Percentiles rank a stretch among this genome's conserved stretches.
Conservation (phyloP, 441 rosid species). For the Melastoma candidum region DNA sequence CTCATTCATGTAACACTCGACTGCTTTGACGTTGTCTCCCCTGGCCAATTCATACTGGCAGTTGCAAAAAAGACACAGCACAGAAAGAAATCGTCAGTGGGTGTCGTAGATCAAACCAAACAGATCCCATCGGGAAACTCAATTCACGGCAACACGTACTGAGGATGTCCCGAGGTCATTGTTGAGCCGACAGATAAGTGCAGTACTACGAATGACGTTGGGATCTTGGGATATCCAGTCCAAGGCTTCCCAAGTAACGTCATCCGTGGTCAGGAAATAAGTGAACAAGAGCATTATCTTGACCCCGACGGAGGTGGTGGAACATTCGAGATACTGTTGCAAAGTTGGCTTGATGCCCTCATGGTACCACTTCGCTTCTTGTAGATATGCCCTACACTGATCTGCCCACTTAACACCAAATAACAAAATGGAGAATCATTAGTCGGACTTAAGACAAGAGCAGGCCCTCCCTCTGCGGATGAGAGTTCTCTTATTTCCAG, state of each 20-base stretch:
- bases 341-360: constrained; percentile 12
- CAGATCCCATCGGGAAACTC: constrained; percentile 5
- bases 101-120: not conserved
- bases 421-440: not conserved
- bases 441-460: not conserved
- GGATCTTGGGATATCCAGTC: constrained; percentile 17
- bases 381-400: constrained; percentile 17
- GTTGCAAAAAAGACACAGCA: not conserved
- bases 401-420: constrained; percentile 16
- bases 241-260: constrained; percentile 10
- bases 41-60: not conserved
- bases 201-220: constrained; percentile 6
- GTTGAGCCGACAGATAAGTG: constrained; percentile 19
- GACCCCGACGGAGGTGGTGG: constrained; percentile 13
- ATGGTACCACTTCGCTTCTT: constrained; percentile 23
- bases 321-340: constrained; percentile 19
- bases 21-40: constrained; percentile 3
- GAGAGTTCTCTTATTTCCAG: no score
- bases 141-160: constrained; percentile 7
- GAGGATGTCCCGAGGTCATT: constrained; percentile 25
- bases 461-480: no score
- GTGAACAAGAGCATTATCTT: constrained; percentile 15
- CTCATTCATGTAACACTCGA: constrained; percentile 10
- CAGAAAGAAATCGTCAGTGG: not conserved
- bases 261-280: constrained; percentile 15